Evolutionary conservation across 371 early-diverging fungal species (phyloP), one percentile per base, ranked within the genome.

Genomic region (Dinochytrium kinnereticum): DNA sequence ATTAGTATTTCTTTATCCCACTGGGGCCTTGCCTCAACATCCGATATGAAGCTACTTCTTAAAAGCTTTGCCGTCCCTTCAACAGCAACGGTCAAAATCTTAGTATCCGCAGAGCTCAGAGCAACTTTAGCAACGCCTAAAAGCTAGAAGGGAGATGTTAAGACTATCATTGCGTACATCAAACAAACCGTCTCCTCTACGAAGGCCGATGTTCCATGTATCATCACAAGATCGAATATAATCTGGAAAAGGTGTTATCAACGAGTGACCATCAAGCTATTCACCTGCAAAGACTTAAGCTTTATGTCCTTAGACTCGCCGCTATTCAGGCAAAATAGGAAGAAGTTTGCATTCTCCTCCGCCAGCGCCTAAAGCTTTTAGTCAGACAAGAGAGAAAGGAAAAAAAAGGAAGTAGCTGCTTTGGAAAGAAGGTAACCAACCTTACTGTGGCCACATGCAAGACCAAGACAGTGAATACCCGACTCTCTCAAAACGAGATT

Each of bases 381-480:
- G 55, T n/a, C n/a, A n/a, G n/a, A n/a, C n/a, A n/a, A n/a, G n/a
- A n/a, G n/a, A n/a, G n/a, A n/a, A n/a, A n/a, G n/a, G n/a, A n/a
- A n/a, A n/a, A n/a, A n/a, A 53, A n/a, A 53, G 13, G 5, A 53
- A n/a, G 5, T 53, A 5, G 55, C 10, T 24, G 55, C 13, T 44
- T 7, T 44, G 44, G n/a, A n/a, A n/a, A 66, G 13, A 64, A 17
- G 19, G 13, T 5, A 3, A 1, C 24, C 19, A 51, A 36, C 33
- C 38, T 36, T n/a, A 15, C 39, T 31, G 39, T 59, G n/a, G 10
- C 53, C 53, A 59, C 76, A 75, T 13, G 61, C 67, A 5, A 75
- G 68, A 2, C 76, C 76, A 21, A 71, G 71, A 33, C 76, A 75
- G 51, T 75, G 76, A 39, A 75, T 53, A 19, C 59, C 76, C 13